These are phyloP conservation scores for Buddleja alternifolia DNA, from an alignment of 257 asterid species.

Conservation along the genomic window DNA sequence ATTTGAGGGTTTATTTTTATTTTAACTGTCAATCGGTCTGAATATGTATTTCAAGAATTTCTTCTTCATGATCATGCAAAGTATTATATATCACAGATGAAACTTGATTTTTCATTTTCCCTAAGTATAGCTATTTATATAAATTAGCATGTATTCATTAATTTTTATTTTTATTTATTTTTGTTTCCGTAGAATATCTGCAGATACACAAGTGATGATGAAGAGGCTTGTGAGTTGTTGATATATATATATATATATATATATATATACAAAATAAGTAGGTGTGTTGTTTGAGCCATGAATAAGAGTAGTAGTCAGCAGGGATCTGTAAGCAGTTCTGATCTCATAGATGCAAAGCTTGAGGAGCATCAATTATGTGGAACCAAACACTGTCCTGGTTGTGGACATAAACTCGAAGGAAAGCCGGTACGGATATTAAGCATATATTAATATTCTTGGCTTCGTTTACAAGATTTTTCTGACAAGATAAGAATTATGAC, in stretches of 20 bases:
- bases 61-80: conserved; percentile 32
- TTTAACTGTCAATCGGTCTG: not conserved
- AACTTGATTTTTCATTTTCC: conserved; percentile 1
- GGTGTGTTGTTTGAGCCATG: conserved; percentile 44
- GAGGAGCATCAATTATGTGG: conserved; percentile 96
- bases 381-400: conserved; percentile 95
- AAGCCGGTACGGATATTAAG: conserved; percentile 67
- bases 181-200: not conserved
- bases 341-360: conserved; percentile 94
- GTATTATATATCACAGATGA: conserved; percentile 10
- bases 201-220: not conserved
- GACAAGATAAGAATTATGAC: conserved; percentile 32
- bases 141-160: too few relatives aligned
- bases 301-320: conserved; percentile 57
- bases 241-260: not conserved
- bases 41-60: conserved; percentile 6
- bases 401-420: conserved; percentile 93
- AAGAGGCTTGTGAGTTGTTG: conserved; percentile 4
- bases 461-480: conserved; percentile 40
- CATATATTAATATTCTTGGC: conserved; percentile 59
- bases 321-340: conserved; percentile 77
- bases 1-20: not conserved
- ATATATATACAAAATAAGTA: too few relatives aligned
- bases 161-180: not conserved
- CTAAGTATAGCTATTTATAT: too few relatives aligned